Evolutionary conservation across 2,329 filamentous ascomycete genomes (phyloP).

Genomic region (Nannizziopsis arthrosporioides): DNA sequence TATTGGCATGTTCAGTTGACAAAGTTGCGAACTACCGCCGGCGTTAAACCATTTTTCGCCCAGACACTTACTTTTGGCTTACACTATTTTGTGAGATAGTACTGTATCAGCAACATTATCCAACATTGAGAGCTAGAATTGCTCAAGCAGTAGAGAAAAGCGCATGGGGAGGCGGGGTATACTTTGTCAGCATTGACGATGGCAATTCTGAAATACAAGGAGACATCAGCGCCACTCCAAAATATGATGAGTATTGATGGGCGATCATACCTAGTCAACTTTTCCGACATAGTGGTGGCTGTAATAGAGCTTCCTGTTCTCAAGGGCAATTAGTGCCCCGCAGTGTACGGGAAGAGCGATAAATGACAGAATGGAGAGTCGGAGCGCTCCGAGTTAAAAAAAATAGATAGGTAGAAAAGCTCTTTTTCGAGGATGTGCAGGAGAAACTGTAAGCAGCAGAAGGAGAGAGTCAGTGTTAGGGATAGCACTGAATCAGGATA

Average conservation of each 20-base stretch:
- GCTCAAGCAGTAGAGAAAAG: slow-evolving; percentile 14
- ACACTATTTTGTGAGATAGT: slow-evolving; percentile 46
- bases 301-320: neutral
- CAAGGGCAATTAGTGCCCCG: neutral
- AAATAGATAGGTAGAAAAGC: too few relatives aligned
- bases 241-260: neutral
- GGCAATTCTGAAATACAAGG: slow-evolving; percentile 60
- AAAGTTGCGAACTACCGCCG: neutral
- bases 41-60: neutral
- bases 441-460: too few relatives aligned
- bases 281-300: slow-evolving; percentile 63
- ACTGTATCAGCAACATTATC: slow-evolving; percentile 1
- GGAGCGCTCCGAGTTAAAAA: too few relatives aligned
- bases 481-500: neutral
- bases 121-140: neutral
- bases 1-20: slow-evolving; percentile 27
- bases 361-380: too few relatives aligned
- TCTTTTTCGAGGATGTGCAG: too few relatives aligned
- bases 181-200: slow-evolving; percentile 99
- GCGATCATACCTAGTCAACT: slow-evolving; percentile 72
- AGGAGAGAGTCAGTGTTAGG: too few relatives aligned
- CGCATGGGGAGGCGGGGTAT: slow-evolving; percentile 33
- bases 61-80: slow-evolving; percentile 60
- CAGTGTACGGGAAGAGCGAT: neutral
- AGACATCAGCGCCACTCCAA: neutral